These are phyloP conservation scores for Microbotryum silenes-acaulis DNA, from an alignment of 1,284 basidiomycete species.

Conservation along the genomic window DNA sequence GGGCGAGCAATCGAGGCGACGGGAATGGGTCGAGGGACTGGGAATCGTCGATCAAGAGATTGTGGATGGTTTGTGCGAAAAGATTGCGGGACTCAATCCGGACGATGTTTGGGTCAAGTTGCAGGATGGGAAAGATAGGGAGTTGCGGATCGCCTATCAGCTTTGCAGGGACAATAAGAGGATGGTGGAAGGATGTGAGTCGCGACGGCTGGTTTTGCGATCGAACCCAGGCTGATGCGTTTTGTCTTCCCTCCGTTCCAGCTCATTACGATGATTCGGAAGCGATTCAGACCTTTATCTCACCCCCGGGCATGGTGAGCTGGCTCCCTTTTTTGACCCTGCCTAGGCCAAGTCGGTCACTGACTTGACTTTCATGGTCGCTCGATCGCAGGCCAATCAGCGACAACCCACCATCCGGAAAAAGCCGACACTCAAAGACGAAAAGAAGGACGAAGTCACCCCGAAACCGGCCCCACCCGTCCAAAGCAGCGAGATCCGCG, in stretches of 20 bases:
- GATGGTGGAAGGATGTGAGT: constrained; percentile 52
- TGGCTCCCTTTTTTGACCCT: too few species aligned
- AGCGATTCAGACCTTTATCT: constrained; percentile 27
- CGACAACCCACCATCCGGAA: constrained; percentile 25
- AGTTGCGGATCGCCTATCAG: constrained; percentile 95
- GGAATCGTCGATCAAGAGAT: constrained; percentile 84
- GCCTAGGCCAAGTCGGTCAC: not conserved
- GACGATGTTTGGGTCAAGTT: constrained; percentile 81
- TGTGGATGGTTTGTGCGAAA: constrained; percentile 67
- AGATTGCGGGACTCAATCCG: constrained; percentile 68
- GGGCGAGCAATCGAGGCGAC: constrained; percentile 36
- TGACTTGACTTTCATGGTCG: not conserved
- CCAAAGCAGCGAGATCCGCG: constrained; percentile 20
- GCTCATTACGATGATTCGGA: constrained; percentile 28
- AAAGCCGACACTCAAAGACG: not conserved
- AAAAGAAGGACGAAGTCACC: constrained; percentile 6
- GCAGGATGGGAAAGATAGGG: constrained; percentile 77
- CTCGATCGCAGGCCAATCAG: constrained; percentile 10
- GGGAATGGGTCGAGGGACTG: constrained; percentile 49
- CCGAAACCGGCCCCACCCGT: not conserved
- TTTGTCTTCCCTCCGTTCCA: not conserved
- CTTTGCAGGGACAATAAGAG: constrained; percentile 81
- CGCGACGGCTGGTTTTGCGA: constrained; percentile 42
- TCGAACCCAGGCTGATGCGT: constrained; percentile 34
- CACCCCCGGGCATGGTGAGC: constrained; percentile 22